Evolutionary conservation across 116 monocot genomes (phyloP), one percentile per base, ranked within the genome.

Genomic region (Iris pallida): DNA sequence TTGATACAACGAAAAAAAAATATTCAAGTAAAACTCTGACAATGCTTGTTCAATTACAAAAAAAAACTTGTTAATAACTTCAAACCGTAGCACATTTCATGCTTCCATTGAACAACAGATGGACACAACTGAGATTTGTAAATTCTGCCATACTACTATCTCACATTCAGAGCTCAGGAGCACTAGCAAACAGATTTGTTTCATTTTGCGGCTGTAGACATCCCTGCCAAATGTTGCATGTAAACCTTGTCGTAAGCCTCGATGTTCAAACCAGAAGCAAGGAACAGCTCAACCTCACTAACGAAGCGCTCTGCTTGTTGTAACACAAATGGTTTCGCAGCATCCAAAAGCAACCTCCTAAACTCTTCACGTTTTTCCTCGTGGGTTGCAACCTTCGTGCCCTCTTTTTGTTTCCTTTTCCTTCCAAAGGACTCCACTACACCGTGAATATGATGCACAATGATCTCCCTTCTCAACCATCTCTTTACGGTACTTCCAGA

Each of bases 161-260:
- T 30, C 3, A 30, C 30, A 30, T 1, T 30, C 30, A 1, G 30
- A 3, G 30, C 30, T 30, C 30, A 30, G 30, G 30, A 30, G 0
- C 30, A 0, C 30, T 30, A 30, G 30, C 0, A 30, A 30, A 30
- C 30, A 30, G 30, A 30, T 30, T 30, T 30, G 30, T 30, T 30
- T 30, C 30, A 30, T 30, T 30, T 3, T 30, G 30, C 30, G 30
- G 30, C 30, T 30, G 30, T 49, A 49, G 49, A 49, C 49, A 66
- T 18, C 66, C 30, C 42, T 9, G 20, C 61, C 43, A 80, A 44
- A 13, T 56, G 20, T 15, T 83, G 71, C 77, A 82, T 62, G 73
- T 68, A 87, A 16, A 79, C 73, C 72, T 63, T 68, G 63, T 90
- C 90, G 64, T 89, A 94, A 10, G 94, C 94, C 69, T 84, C 79